Evolutionary conservation across 176 grass and related monocot species (phyloP).

Genomic region (Tuctoria greenei): DNA sequence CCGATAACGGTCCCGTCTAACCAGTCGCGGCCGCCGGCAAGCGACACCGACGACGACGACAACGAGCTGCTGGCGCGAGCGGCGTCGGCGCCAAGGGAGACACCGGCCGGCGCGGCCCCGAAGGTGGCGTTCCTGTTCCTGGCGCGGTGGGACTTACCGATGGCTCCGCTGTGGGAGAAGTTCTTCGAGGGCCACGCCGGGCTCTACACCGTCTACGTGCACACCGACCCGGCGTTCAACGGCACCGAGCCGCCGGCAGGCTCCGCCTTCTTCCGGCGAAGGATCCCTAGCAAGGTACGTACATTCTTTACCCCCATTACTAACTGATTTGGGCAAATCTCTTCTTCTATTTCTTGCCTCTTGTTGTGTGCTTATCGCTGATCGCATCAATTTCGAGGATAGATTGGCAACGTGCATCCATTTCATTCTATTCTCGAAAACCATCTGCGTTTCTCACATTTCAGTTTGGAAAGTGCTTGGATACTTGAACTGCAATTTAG

Average conservation of each 20-base stretch:
- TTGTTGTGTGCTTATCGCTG: neutral
- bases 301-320: neutral
- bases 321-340: neutral
- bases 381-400: neutral
- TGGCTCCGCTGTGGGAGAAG: slow-evolving; percentile 80
- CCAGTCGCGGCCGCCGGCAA: neutral
- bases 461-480: neutral
- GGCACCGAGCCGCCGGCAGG: slow-evolving; percentile 1
- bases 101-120: neutral
- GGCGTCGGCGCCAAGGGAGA: slow-evolving; percentile 44
- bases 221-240: slow-evolving; percentile 63
- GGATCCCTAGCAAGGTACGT: slow-evolving; percentile 78
- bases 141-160: slow-evolving; percentile 55
- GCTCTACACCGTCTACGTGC: slow-evolving; percentile 76
- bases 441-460: neutral
- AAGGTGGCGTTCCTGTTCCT: slow-evolving; percentile 95
- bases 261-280: slow-evolving; percentile 61
- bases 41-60: slow-evolving; percentile 15
- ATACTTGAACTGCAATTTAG: neutral
- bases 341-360: neutral
- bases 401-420: neutral
- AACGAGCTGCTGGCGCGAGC: slow-evolving; percentile 57
- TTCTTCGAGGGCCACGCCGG: slow-evolving; percentile 71
- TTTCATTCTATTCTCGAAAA: neutral
- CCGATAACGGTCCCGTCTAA: neutral